Base-by-base conservation (phyloP, 2,329 filamentous ascomycete genomes). In the Trichoderma sp. region DNA sequence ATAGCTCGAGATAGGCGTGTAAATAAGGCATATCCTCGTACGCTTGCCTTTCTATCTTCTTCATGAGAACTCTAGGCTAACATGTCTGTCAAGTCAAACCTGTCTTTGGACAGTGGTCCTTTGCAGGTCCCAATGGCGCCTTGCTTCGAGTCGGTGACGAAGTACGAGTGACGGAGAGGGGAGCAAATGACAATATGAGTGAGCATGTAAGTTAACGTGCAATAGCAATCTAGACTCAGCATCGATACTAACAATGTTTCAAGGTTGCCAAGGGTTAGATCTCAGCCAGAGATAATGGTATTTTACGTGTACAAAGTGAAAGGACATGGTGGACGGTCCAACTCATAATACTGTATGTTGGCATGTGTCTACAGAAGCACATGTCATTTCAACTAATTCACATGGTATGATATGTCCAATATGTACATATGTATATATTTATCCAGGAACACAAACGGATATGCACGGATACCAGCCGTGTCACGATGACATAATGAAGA, bases 81-180 rank as follows among this genome's bases (percentile, higher is more conserved):
- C 42, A 10, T 27, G 7, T 32, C 9, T 15, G n/a, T 27, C n/a
- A 25, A 71, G 70, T 71, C 25, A 72, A 72, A 29, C 70, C 70
- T 12, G 70, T 72, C 3, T 72, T 72, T 67, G 70, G 70, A 15
- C 70, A 72, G 39, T 72, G 70, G 61, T 67, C 70, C 6, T 71
- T 67, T 58, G 68, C 67, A 12, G 68, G 68, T 12, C 70, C 70
- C 15, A 70, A 67, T n/a, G 70, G 70, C 12, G 69, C 61, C 3
- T 67, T 66, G 4, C 39, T 72, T 9, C 48, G 70, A 29, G 70
- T 72, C 8, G 70, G 70, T 1, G 70, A 84, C 72, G 68, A 67
- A 45, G 48, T 70, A 22, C 53, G 54, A 17, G 60, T 71, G 17
- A 68, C 57, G 8, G 52, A 69, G 50, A 70, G 67, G 17, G 58